Evolutionary conservation across 495 filamentous ascomycete genomes (phyloP).

Genomic region (Cladorrhinum samala): DNA sequence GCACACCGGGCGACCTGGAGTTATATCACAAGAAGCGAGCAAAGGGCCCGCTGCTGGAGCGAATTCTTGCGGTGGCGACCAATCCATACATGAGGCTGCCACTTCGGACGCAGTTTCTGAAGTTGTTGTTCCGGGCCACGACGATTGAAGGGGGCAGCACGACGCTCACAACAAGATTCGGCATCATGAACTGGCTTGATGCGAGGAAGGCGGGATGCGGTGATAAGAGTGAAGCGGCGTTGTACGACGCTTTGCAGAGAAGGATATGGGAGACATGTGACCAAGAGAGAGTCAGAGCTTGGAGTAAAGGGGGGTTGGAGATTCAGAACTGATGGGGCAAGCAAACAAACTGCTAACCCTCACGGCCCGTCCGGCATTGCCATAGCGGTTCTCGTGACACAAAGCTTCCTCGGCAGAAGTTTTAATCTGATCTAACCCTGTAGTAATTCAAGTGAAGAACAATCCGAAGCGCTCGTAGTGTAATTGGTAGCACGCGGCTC

Average conservation of each 20-base stretch:
- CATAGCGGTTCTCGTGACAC: too few species aligned
- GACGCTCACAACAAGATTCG: conserved; percentile 78
- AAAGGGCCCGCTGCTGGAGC: conserved; percentile 58
- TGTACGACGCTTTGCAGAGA: conserved; percentile 52
- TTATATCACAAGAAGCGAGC: conserved; percentile 69
- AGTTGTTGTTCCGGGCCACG: conserved; percentile 65
- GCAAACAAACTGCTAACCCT: too few species aligned
- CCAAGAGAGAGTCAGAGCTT: conserved; percentile 55
- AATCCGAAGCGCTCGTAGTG: too few species aligned
- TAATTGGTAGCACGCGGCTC: too few species aligned
- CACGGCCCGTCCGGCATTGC: too few species aligned
- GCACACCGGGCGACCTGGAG: conserved; percentile 57
- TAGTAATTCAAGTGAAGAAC: too few species aligned
- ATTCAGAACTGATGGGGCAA: too few species aligned
- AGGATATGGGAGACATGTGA: conserved; percentile 68
- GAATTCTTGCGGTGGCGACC: conserved; percentile 62
- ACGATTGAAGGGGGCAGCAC: conserved; percentile 73
- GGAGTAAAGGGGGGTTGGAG: conserved; percentile 55
- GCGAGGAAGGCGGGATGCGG: conserved; percentile 39
- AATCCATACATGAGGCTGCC: conserved; percentile 56
- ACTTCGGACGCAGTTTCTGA: conserved; percentile 61
- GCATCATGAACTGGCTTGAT: conserved; percentile 74
- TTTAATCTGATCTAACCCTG: too few species aligned
- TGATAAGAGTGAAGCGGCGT: conserved; percentile 38
- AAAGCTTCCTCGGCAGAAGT: too few species aligned